Evolutionary conservation across 805 yeast genomes (phyloP).

Genomic region (Torulaspora maleeae): DNA sequence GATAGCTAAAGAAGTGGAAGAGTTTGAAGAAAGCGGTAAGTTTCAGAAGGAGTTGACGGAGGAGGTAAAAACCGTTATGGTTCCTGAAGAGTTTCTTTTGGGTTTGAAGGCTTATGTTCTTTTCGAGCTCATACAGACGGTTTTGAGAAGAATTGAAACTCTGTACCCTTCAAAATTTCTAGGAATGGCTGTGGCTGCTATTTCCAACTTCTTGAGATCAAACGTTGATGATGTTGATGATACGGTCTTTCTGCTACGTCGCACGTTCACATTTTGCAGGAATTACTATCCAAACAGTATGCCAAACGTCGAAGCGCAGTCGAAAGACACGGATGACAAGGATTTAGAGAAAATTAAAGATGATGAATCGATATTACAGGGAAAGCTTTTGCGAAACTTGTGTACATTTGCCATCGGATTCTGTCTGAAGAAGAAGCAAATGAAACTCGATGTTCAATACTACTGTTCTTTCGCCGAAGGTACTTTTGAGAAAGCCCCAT

Average conservation of each 20-base stretch:
- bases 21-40: slow-evolving; percentile 6
- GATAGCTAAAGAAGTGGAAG: slow-evolving; percentile 8
- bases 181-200: slow-evolving; percentile 58
- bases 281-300: slow-evolving; percentile 49
- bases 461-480: slow-evolving; percentile 20
- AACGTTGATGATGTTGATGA: slow-evolving; percentile 38
- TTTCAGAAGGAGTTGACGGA: neutral
- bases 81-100: slow-evolving; percentile 36
- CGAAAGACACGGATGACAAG: slow-evolving; percentile 29
- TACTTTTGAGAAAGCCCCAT: slow-evolving; percentile 23
- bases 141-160: slow-evolving; percentile 59
- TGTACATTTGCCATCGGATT: slow-evolving; percentile 49
- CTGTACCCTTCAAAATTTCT: slow-evolving; percentile 76
- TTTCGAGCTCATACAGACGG: slow-evolving; percentile 57
- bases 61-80: slow-evolving; percentile 7
- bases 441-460: slow-evolving; percentile 27
- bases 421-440: slow-evolving; percentile 30
- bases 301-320: slow-evolving; percentile 35
- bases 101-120: slow-evolving; percentile 60
- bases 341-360: slow-evolving; percentile 41
- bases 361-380: slow-evolving; percentile 60
- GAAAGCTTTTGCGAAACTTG: slow-evolving; percentile 59
- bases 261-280: slow-evolving; percentile 60
- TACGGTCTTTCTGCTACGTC: slow-evolving; percentile 47
- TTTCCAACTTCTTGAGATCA: slow-evolving; percentile 47